Conservation (phyloP, 805 yeast species). For the Candida chauliodis region DNA sequence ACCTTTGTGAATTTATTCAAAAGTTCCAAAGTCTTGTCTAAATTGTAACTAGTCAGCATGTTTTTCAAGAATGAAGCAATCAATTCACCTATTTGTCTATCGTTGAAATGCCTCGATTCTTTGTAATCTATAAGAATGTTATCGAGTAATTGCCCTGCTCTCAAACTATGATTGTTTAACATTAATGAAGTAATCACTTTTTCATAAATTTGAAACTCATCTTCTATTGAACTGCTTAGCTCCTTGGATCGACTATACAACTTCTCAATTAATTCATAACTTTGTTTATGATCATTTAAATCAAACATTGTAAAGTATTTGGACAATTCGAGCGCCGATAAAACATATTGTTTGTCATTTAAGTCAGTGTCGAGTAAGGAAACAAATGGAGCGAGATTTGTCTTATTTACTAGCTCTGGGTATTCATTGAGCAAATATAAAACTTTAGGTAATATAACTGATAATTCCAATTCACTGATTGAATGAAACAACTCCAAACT, state of each 20-base stretch:
- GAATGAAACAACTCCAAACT: constrained; percentile 45
- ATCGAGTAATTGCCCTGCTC: constrained; percentile 58
- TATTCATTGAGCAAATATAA: constrained; percentile 25
- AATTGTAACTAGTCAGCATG: constrained; percentile 11
- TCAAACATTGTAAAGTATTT: constrained; percentile 17
- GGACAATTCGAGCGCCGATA: constrained; percentile 28
- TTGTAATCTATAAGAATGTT: constrained; percentile 46
- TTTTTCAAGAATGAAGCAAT: constrained; percentile 43
- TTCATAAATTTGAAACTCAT: constrained; percentile 49
- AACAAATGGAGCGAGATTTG: constrained; percentile 12
- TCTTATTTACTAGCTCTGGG: constrained; percentile 25
- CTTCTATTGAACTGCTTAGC: constrained; percentile 18
- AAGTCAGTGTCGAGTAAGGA: constrained; percentile 1
- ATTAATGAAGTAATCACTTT: constrained; percentile 51
- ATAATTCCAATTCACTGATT: constrained; percentile 39
- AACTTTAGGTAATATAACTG: constrained; percentile 31
- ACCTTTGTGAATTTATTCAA: constrained; percentile 25
- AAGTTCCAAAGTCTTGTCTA: constrained; percentile 22
- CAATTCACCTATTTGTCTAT: constrained; percentile 33
- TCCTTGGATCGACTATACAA: constrained; percentile 32
- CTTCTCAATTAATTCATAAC: constrained; percentile 24
- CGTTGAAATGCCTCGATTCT: constrained; percentile 17
- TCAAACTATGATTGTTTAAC: constrained; percentile 43
- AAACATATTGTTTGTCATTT: neutral
- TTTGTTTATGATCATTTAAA: constrained; percentile 14